A percentile compares a stretch with the other conserved stretches of the same genome.
Conservation (phyloP, 306 rosid genomes). For the Prunus mume region DNA sequence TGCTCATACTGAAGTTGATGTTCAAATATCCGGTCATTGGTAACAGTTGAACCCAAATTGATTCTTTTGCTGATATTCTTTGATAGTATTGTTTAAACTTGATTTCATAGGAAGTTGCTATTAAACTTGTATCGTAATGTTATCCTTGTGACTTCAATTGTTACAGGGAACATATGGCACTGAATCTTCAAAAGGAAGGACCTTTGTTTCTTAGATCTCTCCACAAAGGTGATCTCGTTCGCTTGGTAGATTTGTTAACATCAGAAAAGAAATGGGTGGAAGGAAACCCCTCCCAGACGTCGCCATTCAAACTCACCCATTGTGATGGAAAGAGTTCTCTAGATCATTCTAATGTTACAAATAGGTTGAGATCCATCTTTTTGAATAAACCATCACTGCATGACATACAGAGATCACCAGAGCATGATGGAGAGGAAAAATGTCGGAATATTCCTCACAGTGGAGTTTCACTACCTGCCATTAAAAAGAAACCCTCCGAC, state of each 20-base stretch:
- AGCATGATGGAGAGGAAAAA: constrained; percentile 38
- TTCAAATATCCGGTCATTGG: neutral
- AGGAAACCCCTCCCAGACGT: constrained; percentile 46
- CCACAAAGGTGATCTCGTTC: constrained; percentile 41
- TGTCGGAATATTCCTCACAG: constrained; percentile 33
- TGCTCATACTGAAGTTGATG: no score
- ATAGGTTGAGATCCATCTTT: constrained; percentile 59
- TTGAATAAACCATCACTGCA: constrained; percentile 12
- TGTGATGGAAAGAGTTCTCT: constrained; percentile 23
- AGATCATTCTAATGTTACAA: constrained; percentile 29
- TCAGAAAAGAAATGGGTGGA: constrained; percentile 75
- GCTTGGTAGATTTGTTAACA: constrained; percentile 60
- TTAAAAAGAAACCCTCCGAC: constrained; percentile 22
- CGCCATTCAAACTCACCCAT: constrained; percentile 50
- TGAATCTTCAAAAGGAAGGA: constrained; percentile 51
- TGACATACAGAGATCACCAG: constrained; percentile 25
- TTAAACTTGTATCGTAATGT: neutral
- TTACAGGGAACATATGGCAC: constrained; percentile 65
- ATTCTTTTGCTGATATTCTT: neutral
- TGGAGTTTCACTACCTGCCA: constrained; percentile 32
- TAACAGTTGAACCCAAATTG: neutral
- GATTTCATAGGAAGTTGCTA: neutral
- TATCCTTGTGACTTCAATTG: constrained; percentile 14
- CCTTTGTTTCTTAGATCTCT: constrained; percentile 45
- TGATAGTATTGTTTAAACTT: neutral